These are phyloP conservation scores for Cadophora gregata DNA, from an alignment of 2,329 filamentous ascomycete species.

Conservation along the genomic window DNA sequence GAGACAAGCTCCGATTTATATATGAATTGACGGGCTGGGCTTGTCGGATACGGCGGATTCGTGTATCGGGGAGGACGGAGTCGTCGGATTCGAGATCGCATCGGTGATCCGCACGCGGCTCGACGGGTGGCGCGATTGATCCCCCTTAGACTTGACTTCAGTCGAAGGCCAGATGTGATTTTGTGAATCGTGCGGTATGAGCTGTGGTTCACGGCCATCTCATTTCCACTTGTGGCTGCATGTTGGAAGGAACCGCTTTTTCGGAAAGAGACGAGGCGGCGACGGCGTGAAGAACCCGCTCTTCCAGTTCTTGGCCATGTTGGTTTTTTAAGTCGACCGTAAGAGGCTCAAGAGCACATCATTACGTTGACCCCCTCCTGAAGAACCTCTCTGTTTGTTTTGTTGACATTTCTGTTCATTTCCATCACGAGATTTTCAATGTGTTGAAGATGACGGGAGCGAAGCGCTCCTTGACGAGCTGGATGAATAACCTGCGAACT, in stretches of 20 bases:
- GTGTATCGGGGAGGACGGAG: background rate
- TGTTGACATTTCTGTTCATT: too few relatives aligned
- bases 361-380: background rate
- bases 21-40: background rate
- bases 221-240: background rate
- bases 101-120: slow-evolving; percentile 11
- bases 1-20: background rate
- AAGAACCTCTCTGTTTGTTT: background rate
- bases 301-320: too few relatives aligned
- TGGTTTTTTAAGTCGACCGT: background rate
- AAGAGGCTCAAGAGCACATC: background rate
- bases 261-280: background rate
- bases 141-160: background rate
- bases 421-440: background rate
- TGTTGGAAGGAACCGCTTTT: background rate
- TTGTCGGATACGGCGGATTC: background rate
- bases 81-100: background rate
- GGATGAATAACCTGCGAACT: too few relatives aligned
- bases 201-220: background rate
- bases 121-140: slow-evolving; percentile 8
- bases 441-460: background rate
- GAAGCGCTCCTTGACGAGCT: background rate
- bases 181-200: background rate
- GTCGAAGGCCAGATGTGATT: background rate
- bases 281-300: background rate